Percentiles rank a stretch among this genome's conserved stretches.
Evolutionary conservation across 768 basidiomycete species (phyloP).

Genomic region (Leucosporidium scottii): DNA sequence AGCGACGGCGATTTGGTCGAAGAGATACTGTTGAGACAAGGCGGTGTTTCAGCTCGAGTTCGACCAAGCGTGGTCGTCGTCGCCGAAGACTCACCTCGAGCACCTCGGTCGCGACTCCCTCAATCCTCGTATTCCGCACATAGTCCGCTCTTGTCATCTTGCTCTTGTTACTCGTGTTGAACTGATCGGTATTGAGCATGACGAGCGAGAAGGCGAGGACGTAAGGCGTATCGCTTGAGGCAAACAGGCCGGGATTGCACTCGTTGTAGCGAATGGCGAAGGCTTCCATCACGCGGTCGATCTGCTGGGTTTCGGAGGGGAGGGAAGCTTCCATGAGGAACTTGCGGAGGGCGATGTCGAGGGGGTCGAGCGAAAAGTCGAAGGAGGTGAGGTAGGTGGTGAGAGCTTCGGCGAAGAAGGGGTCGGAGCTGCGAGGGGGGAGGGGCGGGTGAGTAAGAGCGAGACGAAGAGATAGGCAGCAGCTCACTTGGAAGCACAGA

Average conservation of each 20-base stretch:
- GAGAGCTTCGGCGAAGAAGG: conserved; percentile 63
- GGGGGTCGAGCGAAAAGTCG: conserved; percentile 65
- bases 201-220: conserved; percentile 94
- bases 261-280: conserved; percentile 77
- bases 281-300: conserved; percentile 92
- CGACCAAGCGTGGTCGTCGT: too few relatives aligned
- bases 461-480: background rate
- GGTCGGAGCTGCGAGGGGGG: conserved; percentile 53
- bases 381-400: conserved; percentile 66
- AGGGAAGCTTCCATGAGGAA: conserved; percentile 85
- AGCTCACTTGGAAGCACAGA: conserved; percentile 71
- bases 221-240: conserved; percentile 64
- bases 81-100: conserved; percentile 69
- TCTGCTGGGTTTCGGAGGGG: conserved; percentile 95
- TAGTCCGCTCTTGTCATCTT: conserved; percentile 97
- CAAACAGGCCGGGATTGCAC: conserved; percentile 76
- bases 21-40: conserved; percentile 62
- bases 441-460: background rate
- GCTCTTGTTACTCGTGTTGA: conserved; percentile 93
- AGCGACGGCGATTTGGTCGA: conserved; percentile 90
- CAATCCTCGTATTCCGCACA: conserved; percentile 79
- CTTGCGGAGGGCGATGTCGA: conserved; percentile 84
- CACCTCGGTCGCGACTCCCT: conserved; percentile 72
- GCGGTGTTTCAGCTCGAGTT: too few relatives aligned
- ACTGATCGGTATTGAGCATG: conserved; percentile 93